Conservation (phyloP, 371 early-diverging fungal species). For the Gilbertella persicaria region DNA sequence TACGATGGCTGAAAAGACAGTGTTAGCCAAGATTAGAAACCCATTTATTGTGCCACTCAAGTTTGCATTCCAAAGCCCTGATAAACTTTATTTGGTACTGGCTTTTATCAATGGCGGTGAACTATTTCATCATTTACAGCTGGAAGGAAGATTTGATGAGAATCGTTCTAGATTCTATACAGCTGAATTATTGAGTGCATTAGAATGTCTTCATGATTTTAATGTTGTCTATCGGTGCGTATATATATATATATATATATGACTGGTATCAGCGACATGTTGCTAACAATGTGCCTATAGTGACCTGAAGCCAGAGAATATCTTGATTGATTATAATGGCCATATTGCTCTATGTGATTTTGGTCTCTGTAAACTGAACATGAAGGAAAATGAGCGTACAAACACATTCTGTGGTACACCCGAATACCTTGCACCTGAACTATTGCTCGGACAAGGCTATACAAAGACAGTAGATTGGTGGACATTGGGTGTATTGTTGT, state of each 20-base stretch:
- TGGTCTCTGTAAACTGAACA: slow-evolving; percentile 90
- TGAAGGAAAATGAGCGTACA: slow-evolving; percentile 87
- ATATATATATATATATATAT: slow-evolving; percentile 75
- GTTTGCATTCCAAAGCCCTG: slow-evolving; percentile 86
- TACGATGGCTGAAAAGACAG: slow-evolving; percentile 85
- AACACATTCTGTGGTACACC: slow-evolving; percentile 96
- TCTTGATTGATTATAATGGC: slow-evolving; percentile 83
- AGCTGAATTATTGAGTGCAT: slow-evolving; percentile 71
- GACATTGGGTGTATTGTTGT: slow-evolving; percentile 96
- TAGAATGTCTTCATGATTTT: slow-evolving; percentile 72
- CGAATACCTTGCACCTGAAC: slow-evolving; percentile 96
- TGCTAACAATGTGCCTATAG: slow-evolving; percentile 94
- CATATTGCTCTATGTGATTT: slow-evolving; percentile 98
- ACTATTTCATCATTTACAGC: slow-evolving; percentile 72
- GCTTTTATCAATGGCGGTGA: slow-evolving; percentile 97
- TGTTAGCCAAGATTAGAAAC: slow-evolving; percentile 74
- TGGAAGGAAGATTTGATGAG: slow-evolving; percentile 65
- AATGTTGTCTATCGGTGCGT: slow-evolving; percentile 49
- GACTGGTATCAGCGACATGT: slow-evolving; percentile 92
- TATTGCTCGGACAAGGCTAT: slow-evolving; percentile 94
- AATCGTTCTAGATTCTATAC: slow-evolving; percentile 70
- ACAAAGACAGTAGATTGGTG: slow-evolving; percentile 98
- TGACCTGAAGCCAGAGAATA: slow-evolving; percentile 92
- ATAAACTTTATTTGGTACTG: slow-evolving; percentile 92
- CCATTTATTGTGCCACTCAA: slow-evolving; percentile 92